phyloP scores from a whole-genome alignment of 306 rosid species.

The Psophocarpus tetragonolobus region DNA sequence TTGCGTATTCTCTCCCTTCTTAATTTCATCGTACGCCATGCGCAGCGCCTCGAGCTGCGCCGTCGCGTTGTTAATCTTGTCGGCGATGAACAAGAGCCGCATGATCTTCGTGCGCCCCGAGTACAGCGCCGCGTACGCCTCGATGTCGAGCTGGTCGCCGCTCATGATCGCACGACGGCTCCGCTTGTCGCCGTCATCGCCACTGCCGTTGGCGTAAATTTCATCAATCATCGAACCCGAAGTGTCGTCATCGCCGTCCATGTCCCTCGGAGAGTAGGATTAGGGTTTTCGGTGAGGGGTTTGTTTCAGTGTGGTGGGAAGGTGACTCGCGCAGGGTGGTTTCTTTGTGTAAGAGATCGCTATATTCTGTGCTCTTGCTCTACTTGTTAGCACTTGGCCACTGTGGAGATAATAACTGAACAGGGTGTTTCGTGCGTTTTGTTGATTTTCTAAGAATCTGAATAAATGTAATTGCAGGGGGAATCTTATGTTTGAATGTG shows the following conservation, averaged over 20 bases:
- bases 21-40: slow-evolving; percentile 95
- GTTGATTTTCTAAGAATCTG: neutral
- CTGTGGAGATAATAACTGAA: neutral
- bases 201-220: slow-evolving; percentile 73
- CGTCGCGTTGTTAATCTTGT: slow-evolving; percentile 44
- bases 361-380: neutral
- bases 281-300: slow-evolving; percentile 34
- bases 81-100: slow-evolving; percentile 82
- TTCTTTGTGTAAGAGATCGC: neutral
- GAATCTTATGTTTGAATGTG: too few species aligned
- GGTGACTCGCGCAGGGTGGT: slow-evolving; percentile 1
- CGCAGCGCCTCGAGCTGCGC: slow-evolving; percentile 91
- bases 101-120: slow-evolving; percentile 83
- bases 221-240: slow-evolving; percentile 78
- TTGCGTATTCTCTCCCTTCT: slow-evolving; percentile 96
- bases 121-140: slow-evolving; percentile 87
- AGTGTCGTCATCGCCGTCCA: slow-evolving; percentile 84
- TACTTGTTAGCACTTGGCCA: too few species aligned
- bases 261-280: slow-evolving; percentile 22
- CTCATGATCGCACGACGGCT: slow-evolving; percentile 66
- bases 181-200: slow-evolving; percentile 55
- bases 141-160: slow-evolving; percentile 95
- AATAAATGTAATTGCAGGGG: too few species aligned
- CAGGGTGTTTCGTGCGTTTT: neutral
- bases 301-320: slow-evolving; percentile 25